A percentile compares a stretch with the other conserved stretches of the same genome.
phyloP scores from a whole-genome alignment of 2,329 filamentous ascomycete species.

The Verticillium alfalfae region DNA sequence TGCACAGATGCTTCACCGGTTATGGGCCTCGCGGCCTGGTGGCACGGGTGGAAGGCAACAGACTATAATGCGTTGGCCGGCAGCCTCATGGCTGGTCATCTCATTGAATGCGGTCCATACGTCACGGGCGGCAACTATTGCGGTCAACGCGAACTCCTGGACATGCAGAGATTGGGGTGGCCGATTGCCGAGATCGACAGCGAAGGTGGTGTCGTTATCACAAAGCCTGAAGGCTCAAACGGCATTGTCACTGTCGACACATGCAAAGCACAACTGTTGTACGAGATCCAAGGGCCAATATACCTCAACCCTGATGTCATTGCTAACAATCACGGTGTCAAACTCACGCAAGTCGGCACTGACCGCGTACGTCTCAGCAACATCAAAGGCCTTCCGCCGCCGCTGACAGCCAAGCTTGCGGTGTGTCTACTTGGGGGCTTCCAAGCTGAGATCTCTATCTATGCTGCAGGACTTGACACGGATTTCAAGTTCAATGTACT shows the following conservation, averaged over 20 bases:
- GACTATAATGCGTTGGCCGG: conserved; percentile 45
- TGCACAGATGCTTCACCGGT: conserved; percentile 45
- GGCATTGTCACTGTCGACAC: conserved; percentile 29
- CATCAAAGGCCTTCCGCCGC: conserved; percentile 29
- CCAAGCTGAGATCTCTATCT: conserved; percentile 24
- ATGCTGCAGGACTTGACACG: conserved; percentile 14
- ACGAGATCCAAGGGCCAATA: conserved; percentile 39
- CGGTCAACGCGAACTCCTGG: conserved; percentile 34
- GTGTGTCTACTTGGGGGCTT: conserved; percentile 30
- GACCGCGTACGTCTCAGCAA: conserved; percentile 29
- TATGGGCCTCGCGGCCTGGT: conserved; percentile 51
- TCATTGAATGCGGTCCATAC: conserved; percentile 50
- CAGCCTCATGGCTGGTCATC: conserved; percentile 43
- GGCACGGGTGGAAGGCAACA: conserved; percentile 43
- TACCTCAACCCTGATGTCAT: conserved; percentile 46
- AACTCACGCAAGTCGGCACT: conserved; percentile 25
- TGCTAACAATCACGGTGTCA: conserved; percentile 29
- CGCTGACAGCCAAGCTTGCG: conserved; percentile 31
- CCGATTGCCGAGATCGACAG: conserved; percentile 30
- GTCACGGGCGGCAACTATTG: conserved; percentile 50
- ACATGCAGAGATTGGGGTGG: conserved; percentile 24
- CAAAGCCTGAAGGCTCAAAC: conserved; percentile 23
- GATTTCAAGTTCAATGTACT: conserved; percentile 21
- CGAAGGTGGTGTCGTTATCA: conserved; percentile 26
- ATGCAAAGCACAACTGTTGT: conserved; percentile 40